phyloP scores from a whole-genome alignment of 1,284 basidiomycete genomes.

The Prillingera fragicola region DNA sequence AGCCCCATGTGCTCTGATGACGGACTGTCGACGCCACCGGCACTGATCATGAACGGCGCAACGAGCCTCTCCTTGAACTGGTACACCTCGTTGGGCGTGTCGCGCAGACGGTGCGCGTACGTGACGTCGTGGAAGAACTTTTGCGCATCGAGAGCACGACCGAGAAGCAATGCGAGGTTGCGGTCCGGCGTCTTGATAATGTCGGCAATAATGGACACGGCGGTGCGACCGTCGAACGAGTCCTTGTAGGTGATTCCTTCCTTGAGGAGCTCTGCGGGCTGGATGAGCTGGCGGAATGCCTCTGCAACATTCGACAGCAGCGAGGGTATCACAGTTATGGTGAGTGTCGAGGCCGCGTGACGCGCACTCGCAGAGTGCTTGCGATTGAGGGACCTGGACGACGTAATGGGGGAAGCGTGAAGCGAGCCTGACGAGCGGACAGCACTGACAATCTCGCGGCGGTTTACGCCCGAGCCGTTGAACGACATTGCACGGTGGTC shows the following conservation, averaged over 20 bases:
- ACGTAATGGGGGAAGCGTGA: conserved; percentile 30
- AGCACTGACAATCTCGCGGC: conserved; percentile 32
- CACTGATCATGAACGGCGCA: conserved; percentile 36
- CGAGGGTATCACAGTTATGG: conserved; percentile 79
- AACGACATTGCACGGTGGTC: conserved; percentile 46
- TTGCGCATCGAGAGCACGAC: conserved; percentile 91
- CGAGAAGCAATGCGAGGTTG: conserved; percentile 87
- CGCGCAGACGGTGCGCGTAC: conserved; percentile 91
- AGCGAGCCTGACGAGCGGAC: conserved; percentile 36
- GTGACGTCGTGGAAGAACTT: conserved; percentile 99
- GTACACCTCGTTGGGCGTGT: conserved; percentile 84
- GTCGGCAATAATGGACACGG: conserved; percentile 91
- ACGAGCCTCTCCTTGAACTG: conserved; percentile 62
- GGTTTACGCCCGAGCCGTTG: conserved; percentile 34
- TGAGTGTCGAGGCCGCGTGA: conserved; percentile 34
- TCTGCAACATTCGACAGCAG: conserved; percentile 89
- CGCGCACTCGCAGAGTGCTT: conserved; percentile 24
- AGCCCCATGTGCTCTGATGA: conserved; percentile 19
- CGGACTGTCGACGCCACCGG: conserved; percentile 23
- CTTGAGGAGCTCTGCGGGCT: conserved; percentile 73
- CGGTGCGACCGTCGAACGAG: conserved; percentile 92
- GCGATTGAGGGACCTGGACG: conserved; percentile 33
- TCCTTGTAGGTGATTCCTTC: conserved; percentile 95
- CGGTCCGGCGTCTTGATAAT: conserved; percentile 98
- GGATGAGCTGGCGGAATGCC: conserved; percentile 79